Evolutionary conservation across 768 basidiomycete genomes (phyloP).

Genomic region (Macrolepiota albuminosa): DNA sequence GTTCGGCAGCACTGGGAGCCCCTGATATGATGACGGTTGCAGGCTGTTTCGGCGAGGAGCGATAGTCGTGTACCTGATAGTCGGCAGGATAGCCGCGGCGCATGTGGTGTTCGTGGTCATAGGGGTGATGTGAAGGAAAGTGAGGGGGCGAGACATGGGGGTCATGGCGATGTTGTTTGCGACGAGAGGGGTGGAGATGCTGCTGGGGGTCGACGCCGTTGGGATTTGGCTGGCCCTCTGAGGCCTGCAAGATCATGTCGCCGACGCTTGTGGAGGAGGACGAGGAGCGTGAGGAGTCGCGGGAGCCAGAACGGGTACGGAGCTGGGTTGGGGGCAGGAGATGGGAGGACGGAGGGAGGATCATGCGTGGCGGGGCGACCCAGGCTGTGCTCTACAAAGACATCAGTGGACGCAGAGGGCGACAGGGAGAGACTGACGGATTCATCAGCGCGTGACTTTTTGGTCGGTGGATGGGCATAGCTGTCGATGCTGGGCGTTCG

Average conservation of each 20-base stretch:
- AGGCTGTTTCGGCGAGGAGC: conserved; percentile 11
- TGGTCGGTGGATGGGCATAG: conserved; percentile 43
- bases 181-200: neutral
- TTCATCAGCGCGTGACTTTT: conserved; percentile 33
- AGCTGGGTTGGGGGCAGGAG: conserved; percentile 3
- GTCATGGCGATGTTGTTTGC: neutral
- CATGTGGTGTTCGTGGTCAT: conserved; percentile 8
- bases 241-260: conserved; percentile 39
- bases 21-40: conserved; percentile 6
- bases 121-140: neutral
- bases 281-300: conserved; percentile 29
- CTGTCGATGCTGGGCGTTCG: conserved; percentile 34
- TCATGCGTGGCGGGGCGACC: conserved; percentile 13
- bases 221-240: conserved; percentile 18
- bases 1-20: conserved; percentile 17
- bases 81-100: conserved; percentile 3
- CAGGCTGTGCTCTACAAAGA: neutral
- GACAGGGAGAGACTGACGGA: conserved; percentile 1
- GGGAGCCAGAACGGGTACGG: conserved; percentile 10
- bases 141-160: conserved; percentile 3
- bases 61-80: conserved; percentile 11
- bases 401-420: neutral
- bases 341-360: conserved; percentile 12
- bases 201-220: conserved; percentile 3
- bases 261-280: conserved; percentile 36